Percentiles rank a stretch among this genome's conserved stretches.
These are phyloP conservation scores for Cutaneotrichosporon mucoides DNA, from an alignment of 1,284 basidiomycete species.

Conservation along the genomic window DNA sequence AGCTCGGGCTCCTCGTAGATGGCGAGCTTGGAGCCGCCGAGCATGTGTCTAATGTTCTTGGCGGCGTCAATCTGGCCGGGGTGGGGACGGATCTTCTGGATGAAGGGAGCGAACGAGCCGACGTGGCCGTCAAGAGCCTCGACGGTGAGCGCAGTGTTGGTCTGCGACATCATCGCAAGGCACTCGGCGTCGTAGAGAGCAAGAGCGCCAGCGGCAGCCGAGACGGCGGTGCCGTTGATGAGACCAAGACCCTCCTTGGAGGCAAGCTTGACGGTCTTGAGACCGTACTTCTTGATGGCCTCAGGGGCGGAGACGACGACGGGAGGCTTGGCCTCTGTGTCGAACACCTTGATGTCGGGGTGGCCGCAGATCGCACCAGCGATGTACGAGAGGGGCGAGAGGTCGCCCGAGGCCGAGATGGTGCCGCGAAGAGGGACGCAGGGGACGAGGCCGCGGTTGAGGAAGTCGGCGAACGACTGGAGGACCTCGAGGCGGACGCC, in stretches of 20 bases:
- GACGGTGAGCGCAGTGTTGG: conserved; percentile 19
- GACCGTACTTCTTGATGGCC: conserved; percentile 16
- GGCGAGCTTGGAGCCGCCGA: conserved; percentile 16
- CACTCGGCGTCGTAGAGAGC: conserved; percentile 24
- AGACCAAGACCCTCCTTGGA: conserved; percentile 22
- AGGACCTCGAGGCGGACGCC: conserved; percentile 20
- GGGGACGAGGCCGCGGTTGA: conserved; percentile 20
- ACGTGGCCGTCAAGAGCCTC: conserved; percentile 20
- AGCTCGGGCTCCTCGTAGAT: conserved; percentile 18
- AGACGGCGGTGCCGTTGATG: conserved; percentile 21
- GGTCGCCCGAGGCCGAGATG: conserved; percentile 18
- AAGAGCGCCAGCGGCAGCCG: conserved; percentile 17
- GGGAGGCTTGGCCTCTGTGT: conserved; percentile 8
- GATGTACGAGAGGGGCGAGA: conserved; percentile 19
- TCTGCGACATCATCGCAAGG: conserved; percentile 17
- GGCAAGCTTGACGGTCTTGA: conserved; percentile 12
- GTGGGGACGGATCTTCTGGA: conserved; percentile 21
- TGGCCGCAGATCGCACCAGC: conserved; percentile 20
- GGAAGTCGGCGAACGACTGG: conserved; percentile 16
- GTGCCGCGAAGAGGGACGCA: conserved; percentile 22
- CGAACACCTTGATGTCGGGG: conserved; percentile 22
- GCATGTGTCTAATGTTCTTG: conserved; percentile 17
- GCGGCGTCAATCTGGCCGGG: conserved; percentile 16
- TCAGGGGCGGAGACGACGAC: conserved; percentile 11
- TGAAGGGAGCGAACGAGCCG: conserved; percentile 18